Conservation (phyloP, 495 filamentous ascomycete genomes). For the Pyrenula aspistea region DNA sequence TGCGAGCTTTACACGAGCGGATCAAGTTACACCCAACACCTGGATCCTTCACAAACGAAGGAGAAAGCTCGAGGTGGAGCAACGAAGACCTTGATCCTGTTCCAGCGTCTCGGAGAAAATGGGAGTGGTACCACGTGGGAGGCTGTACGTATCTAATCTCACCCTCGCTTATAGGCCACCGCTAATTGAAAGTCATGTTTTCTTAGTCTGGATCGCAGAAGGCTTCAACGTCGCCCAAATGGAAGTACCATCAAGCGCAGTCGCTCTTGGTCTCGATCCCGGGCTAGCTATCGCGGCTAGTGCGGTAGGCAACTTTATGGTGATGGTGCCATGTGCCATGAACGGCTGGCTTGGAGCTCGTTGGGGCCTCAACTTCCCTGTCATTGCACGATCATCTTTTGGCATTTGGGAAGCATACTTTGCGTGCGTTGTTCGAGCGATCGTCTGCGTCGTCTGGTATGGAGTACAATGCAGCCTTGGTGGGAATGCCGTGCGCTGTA, state of each 20-base stretch:
- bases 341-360: slow-evolving; percentile 52
- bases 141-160: background rate
- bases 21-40: background rate
- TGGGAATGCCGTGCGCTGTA: slow-evolving; percentile 49
- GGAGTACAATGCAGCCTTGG: slow-evolving; percentile 59
- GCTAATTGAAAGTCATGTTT: background rate
- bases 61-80: slow-evolving; percentile 15
- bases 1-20: background rate
- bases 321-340: slow-evolving; percentile 48
- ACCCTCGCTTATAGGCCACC: background rate
- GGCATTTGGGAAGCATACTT: slow-evolving; percentile 62
- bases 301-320: slow-evolving; percentile 47
- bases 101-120: slow-evolving; percentile 25
- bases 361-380: slow-evolving; percentile 57
- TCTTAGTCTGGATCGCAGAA: slow-evolving; percentile 56
- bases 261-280: slow-evolving; percentile 52
- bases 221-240: slow-evolving; percentile 49
- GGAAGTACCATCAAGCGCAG: slow-evolving; percentile 48
- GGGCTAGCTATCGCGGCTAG: slow-evolving; percentile 49
- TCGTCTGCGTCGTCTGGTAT: slow-evolving; percentile 63
- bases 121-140: slow-evolving; percentile 10
- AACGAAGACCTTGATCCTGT: slow-evolving; percentile 35
- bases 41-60: background rate
- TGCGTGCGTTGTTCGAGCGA: slow-evolving; percentile 51
- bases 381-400: slow-evolving; percentile 52